Conservation (phyloP, 176 grass and related monocot genomes). For the Triticum urartu region DNA sequence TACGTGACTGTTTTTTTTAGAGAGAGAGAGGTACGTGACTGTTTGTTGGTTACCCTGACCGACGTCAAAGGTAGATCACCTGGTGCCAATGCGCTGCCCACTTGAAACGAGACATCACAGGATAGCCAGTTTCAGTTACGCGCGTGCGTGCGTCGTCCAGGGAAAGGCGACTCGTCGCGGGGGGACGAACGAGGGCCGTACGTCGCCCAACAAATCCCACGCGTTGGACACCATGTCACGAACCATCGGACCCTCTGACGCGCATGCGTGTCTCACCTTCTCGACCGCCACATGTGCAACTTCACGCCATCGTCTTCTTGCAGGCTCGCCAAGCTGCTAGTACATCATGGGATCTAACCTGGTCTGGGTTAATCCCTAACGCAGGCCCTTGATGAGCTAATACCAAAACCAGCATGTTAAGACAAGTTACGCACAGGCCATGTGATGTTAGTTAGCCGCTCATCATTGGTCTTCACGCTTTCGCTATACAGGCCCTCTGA, state of each 20-base stretch:
- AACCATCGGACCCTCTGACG: background rate
- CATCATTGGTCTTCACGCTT: background rate
- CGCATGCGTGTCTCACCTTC: background rate
- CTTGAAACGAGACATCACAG: slow-evolving; percentile 5
- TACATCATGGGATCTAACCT: background rate
- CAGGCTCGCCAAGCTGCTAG: no score
- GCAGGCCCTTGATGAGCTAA: background rate
- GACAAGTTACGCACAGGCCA: background rate
- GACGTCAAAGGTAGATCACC: background rate
- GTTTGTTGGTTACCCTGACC: background rate
- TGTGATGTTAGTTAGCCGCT: slow-evolving; percentile 12
- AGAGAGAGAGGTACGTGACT: background rate
- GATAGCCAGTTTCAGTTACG: background rate
- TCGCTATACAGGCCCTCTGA: background rate
- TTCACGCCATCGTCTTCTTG: background rate
- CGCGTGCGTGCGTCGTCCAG: background rate
- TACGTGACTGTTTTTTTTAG: background rate
- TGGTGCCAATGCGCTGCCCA: background rate
- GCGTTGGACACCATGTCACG: background rate
- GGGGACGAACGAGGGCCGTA: background rate
- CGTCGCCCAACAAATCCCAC: background rate
- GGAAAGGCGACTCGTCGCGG: background rate
- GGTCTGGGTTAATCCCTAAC: background rate
- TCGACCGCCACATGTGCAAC: background rate
- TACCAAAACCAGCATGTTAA: background rate